These are phyloP conservation scores for Candida saitoana DNA, from an alignment of 805 yeast genomes.

Conservation along the genomic window DNA sequence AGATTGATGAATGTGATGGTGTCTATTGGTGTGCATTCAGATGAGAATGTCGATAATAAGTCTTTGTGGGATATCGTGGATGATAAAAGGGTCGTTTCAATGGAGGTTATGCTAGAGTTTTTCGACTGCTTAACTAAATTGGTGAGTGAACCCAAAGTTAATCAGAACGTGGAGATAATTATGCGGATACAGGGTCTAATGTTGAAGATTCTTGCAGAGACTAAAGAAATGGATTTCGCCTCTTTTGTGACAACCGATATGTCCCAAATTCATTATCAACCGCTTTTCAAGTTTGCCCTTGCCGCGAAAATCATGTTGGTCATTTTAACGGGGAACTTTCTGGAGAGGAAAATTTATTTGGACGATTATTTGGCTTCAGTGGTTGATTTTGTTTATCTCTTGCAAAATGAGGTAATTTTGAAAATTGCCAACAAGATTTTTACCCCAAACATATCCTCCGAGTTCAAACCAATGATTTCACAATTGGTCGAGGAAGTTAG, in stretches of 20 bases:
- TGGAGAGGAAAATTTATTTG: slow-evolving; percentile 42
- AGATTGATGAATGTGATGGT: background rate
- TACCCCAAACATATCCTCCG: slow-evolving; percentile 1
- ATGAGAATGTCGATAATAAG: slow-evolving; percentile 1
- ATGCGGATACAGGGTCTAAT: slow-evolving; percentile 24
- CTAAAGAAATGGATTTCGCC: slow-evolving; percentile 15
- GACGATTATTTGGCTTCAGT: slow-evolving; percentile 43
- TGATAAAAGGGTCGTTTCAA: background rate
- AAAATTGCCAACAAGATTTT: background rate
- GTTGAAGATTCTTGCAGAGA: slow-evolving; percentile 19
- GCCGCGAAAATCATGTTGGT: slow-evolving; percentile 37
- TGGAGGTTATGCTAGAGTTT: background rate
- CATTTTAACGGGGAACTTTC: slow-evolving; percentile 36
- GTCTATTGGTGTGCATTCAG: background rate
- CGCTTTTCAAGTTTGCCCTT: slow-evolving; percentile 21
- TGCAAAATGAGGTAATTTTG: slow-evolving; percentile 8
- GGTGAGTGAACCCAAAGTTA: slow-evolving; percentile 9
- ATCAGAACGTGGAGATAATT: slow-evolving; percentile 13
- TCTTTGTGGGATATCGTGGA: background rate
- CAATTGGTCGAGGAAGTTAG: slow-evolving; percentile 13
- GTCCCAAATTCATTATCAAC: slow-evolving; percentile 6
- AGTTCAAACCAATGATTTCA: slow-evolving; percentile 9
- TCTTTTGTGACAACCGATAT: slow-evolving; percentile 11
- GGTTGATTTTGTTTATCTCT: slow-evolving; percentile 34
- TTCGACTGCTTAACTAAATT: slow-evolving; percentile 1